Percentiles rank a stretch among this genome's conserved stretches.
These are phyloP conservation scores for Fusarium sambucinum DNA, from an alignment of 2,329 filamentous ascomycete genomes.

Conservation along the genomic window DNA sequence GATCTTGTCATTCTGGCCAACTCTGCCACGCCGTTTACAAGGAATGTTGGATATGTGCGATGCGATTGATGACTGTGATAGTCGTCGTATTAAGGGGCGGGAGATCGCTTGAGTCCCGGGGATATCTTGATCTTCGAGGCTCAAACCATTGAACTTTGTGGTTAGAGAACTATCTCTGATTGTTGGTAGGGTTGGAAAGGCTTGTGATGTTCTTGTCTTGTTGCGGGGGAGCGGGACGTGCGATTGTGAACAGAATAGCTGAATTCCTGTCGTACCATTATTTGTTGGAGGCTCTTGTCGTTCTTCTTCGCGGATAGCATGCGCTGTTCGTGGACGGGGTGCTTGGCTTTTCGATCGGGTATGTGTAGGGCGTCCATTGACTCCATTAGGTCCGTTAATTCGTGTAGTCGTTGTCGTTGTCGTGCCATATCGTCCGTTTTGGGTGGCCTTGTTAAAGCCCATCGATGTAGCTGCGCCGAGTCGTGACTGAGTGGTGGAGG, in stretches of 20 bases:
- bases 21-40: conserved; percentile 46
- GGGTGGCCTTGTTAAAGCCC: conserved; percentile 69
- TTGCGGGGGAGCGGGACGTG: conserved; percentile 37
- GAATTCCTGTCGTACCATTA: conserved; percentile 54
- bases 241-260: conserved; percentile 24
- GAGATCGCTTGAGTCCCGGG: conserved; percentile 63
- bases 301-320: conserved; percentile 57
- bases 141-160: conserved; percentile 55
- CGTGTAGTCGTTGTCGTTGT: conserved; percentile 63
- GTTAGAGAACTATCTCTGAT: conserved; percentile 61
- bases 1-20: conserved; percentile 34
- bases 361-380: conserved; percentile 61
- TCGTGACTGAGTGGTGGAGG: conserved; percentile 51
- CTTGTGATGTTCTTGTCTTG: conserved; percentile 47
- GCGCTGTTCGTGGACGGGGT: conserved; percentile 55
- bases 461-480: conserved; percentile 56
- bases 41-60: conserved; percentile 47
- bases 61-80: conserved; percentile 42
- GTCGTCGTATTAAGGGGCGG: conserved; percentile 41
- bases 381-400: conserved; percentile 29
- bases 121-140: conserved; percentile 53
- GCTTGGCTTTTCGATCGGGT: conserved; percentile 57
- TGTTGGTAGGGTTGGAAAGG: conserved; percentile 47
- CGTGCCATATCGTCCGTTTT: conserved; percentile 63
- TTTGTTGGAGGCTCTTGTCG: conserved; percentile 52